Evolutionary conservation across 2,329 filamentous ascomycete species (phyloP), one percentile per base, ranked within the genome.

Genomic region (Akanthomyces muscarius): DNA sequence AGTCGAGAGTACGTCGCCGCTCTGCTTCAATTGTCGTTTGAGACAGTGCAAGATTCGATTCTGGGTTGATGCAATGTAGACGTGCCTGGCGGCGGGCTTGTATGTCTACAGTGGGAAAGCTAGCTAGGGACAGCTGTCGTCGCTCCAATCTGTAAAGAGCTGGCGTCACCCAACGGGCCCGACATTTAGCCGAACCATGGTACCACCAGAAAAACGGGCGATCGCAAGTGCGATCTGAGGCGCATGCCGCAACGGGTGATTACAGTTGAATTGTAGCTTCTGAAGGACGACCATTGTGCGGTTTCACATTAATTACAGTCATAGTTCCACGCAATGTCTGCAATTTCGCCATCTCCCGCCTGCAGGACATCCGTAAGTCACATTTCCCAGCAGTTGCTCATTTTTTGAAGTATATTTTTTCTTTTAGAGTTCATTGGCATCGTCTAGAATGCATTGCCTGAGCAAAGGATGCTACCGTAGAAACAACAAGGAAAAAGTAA

Each of bases 401-500:
- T 61, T 44, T 56, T 52, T 51, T 41, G 25, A 59, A 28, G 21
- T 62, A 38, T 45, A 50, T 47, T 44, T 63, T 56, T 56, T 45
- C 8, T 45, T 55, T 41, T 57, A 21, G 23, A 60, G 57, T 58
- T 65, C 51, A 63, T 74, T 67, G 72, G 70, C 72, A 74, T 71
- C 71, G 73, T 74, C 69, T 72, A 73, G 68, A 73, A 72, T 72
- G 70, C 70, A 74, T 73, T 74, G 73, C 72, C 71, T 73, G 70
- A 72, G 69, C 70, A 71, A 71, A 69, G 71, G 70, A 74, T 76
- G 73, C 76, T 76, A 75, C 69, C 72, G 69, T 73, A 75, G 73
- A 76, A 77, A 75, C 72, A 76, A 74, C 52, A 63, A 56, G 61
- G 63, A 68, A 67, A 71, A 73, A 71, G 33, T 48, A 61, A 44